These are phyloP conservation scores for Vigna trinervia DNA, from an alignment of 306 rosid genomes.

Conservation along the genomic window DNA sequence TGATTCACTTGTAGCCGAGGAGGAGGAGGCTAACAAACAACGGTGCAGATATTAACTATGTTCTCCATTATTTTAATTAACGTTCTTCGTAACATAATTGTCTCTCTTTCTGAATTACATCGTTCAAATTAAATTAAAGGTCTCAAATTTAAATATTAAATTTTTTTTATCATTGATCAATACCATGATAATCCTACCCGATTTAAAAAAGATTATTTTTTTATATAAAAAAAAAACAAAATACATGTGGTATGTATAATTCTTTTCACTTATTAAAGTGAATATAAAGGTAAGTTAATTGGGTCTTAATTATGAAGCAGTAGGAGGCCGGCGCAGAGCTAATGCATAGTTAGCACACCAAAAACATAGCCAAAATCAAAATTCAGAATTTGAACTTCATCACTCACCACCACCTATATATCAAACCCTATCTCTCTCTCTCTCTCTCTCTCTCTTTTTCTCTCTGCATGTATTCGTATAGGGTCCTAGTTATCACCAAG, in stretches of 20 bases:
- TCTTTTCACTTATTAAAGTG: neutral
- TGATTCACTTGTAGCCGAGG: neutral
- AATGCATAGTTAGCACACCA: constrained; percentile 18
- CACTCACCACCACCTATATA: neutral
- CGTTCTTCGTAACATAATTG: neutral
- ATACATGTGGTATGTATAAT: too few species aligned
- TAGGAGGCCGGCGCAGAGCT: constrained; percentile 42
- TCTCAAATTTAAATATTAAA: too few species aligned
- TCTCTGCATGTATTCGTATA: neutral
- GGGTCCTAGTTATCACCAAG: neutral
- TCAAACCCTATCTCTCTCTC: too few species aligned
- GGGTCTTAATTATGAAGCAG: constrained; percentile 15
- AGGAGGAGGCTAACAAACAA: constrained; percentile 9
- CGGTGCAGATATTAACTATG: neutral
- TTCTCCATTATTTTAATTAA: neutral
- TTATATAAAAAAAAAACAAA: too few species aligned
- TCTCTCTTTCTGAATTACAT: neutral
- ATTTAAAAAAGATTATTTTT: too few species aligned
- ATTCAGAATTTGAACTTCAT: neutral
- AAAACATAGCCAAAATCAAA: too few species aligned
- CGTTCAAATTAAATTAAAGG: too few species aligned
- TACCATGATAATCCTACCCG: too few species aligned
- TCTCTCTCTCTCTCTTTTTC: too few species aligned
- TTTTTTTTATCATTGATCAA: too few species aligned
- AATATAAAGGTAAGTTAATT: neutral